A percentile compares a stretch with the other conserved stretches of the same genome.
These are phyloP conservation scores for Nicotiana noctiflora DNA, from an alignment of 257 asterid species.

Conservation along the genomic window DNA sequence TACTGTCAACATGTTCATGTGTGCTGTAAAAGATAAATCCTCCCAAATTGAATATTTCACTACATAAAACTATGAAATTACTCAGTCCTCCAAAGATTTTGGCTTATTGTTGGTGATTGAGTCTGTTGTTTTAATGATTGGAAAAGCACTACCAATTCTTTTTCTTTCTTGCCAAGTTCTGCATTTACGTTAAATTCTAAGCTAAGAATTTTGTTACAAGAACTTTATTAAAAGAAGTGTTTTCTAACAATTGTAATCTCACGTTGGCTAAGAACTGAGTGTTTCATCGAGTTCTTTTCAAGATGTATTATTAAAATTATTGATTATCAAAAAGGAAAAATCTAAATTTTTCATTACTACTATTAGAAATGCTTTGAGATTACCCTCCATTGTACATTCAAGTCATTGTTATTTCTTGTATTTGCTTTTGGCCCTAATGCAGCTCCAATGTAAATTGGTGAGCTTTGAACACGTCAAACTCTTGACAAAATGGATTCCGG, in stretches of 20 bases:
- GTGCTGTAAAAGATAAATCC: background rate
- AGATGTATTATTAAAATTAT: too few relatives aligned
- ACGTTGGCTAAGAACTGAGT: background rate
- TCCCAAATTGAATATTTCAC: background rate
- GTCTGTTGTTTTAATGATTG: background rate
- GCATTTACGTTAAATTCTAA: background rate
- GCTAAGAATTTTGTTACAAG: background rate
- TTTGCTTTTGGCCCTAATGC: too few relatives aligned
- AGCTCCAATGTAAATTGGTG: too few relatives aligned
- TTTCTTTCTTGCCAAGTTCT: background rate
- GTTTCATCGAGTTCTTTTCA: background rate
- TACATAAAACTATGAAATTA: background rate
- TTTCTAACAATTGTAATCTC: background rate
- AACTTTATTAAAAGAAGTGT: background rate
- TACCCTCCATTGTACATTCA: too few relatives aligned
- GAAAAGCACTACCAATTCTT: background rate
- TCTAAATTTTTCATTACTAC: too few relatives aligned
- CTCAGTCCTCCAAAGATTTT: background rate
- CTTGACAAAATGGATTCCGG: too few relatives aligned
- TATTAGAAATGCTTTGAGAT: too few relatives aligned
- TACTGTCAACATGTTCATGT: background rate
- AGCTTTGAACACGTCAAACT: too few relatives aligned
- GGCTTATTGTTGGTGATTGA: background rate
- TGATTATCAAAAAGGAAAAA: too few relatives aligned
- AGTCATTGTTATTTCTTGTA: too few relatives aligned